Base-by-base conservation (phyloP, 176 grass and related monocot genomes). In the Raddia distichophylla region DNA sequence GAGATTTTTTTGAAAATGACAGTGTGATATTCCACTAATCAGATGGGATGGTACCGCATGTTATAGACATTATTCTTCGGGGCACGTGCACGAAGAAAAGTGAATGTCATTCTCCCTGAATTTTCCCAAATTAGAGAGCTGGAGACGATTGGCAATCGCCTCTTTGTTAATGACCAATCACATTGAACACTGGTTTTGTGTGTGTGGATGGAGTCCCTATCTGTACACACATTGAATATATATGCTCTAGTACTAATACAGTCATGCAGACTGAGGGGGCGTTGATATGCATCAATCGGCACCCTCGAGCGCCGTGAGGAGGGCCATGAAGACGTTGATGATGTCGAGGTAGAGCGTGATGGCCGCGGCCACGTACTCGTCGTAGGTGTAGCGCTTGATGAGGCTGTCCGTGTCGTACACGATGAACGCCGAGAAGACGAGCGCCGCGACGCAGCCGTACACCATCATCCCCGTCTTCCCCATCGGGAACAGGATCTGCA, bases 401-500 rank as follows among this genome's bases (percentile, higher is more conserved):
- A 95, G 87, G 76, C 95, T 93, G 52, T 98, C 96, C 2, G 92
- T 95, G 79, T 98, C 93, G 27, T 98, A 95, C 82, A 98, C 90
- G 48, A 98, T 98, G 86, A 90, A 98, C 1, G 89, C 96, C 18
- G 86, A 93, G 84, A 98, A 98, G 27, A 98, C 40, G 27, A 98
- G 88, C 5, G 96, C 84, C 0, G 86, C 96, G 5, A 98, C 2
- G 43, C 77, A 90, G 10, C 90, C 96, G 63, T 98, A 98, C 18
- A 98, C 90, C 84, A 98, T 76, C 9, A 70, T 37, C 50, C 73
- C 80, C 12, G 91, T 88, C 87, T 60, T 98, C 5, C 96, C 95
- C 59, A 98, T 43, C 8, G 88, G 88, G 69, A 90, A 95, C 3
- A 98, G 32, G 0, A 87, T 51, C 88, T 91, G 57, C 7, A 83